These are phyloP conservation scores for Taxillus chinensis DNA, from an alignment of 164 flowering plant genomes.

Conservation along the genomic window DNA sequence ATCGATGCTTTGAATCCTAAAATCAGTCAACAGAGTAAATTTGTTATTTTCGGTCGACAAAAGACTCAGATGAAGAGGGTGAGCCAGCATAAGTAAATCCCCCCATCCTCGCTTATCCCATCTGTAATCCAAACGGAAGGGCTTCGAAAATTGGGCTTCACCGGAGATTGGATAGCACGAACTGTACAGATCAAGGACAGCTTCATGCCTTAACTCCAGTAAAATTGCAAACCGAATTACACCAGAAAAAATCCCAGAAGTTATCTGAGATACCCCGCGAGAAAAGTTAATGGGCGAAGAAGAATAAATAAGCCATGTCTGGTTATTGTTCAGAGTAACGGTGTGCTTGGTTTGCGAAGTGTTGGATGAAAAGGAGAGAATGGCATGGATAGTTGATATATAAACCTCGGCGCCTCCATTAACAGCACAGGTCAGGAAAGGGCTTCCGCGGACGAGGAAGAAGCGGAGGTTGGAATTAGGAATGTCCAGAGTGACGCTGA, in stretches of 20 bases:
- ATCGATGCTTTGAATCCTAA: conserved; percentile 73
- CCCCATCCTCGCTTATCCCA: conserved; percentile 91
- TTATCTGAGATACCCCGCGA: conserved; percentile 27
- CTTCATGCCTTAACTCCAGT: conserved; percentile 39
- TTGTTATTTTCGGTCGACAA: conserved; percentile 23
- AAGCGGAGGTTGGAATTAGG: conserved; percentile 47
- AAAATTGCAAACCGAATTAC: conserved; percentile 54
- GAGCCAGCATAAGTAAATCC: conserved; percentile 71
- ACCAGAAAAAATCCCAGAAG: conserved; percentile 45
- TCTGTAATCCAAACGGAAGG: conserved; percentile 59
- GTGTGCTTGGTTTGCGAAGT: conserved; percentile 38
- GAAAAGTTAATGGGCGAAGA: conserved; percentile 48
- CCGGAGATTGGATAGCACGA: conserved; percentile 73
- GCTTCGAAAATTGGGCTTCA: conserved; percentile 40
- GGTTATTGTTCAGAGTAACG: conserved; percentile 57
- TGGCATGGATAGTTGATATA: conserved; percentile 56
- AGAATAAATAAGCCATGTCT: conserved; percentile 76
- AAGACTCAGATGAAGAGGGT: conserved; percentile 65
- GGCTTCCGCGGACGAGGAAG: conserved; percentile 78
- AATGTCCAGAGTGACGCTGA: conserved; percentile 63
- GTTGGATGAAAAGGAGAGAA: conserved; percentile 36
- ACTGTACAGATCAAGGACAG: conserved; percentile 61
- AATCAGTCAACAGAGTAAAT: conserved; percentile 38
- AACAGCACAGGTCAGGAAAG: conserved; percentile 51
- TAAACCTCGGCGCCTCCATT: conserved; percentile 20